Evolutionary conservation across 495 filamentous ascomycete genomes (phyloP), one percentile per base, ranked within the genome.

Genomic region (Xylaria castorea): DNA sequence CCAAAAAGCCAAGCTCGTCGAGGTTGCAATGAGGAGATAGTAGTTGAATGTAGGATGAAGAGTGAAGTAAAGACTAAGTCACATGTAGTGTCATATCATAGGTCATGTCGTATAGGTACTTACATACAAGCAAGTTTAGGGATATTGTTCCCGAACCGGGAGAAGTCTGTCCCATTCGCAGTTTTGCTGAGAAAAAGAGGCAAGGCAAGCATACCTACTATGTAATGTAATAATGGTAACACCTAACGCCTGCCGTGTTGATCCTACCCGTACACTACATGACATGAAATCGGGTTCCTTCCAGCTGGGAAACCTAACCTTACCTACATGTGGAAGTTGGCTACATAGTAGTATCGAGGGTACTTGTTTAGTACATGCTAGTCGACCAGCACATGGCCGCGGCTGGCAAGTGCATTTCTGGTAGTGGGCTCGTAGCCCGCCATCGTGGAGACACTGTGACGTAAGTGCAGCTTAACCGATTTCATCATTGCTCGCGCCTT

Each of bases 401-500:
- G 36, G 61, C 34, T 27, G 61, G 36, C 61, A 63, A 27, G 38
- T 30, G 61, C 61, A 42, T 12, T 42, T 5, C 61, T 63, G 36
- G 61, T 63, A 38, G 44, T 25, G 18, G 46, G 34, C 58, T 61
- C 8, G 58, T 61, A 38, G 12, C 32, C 32, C 3, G 61, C 25
- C 66, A 40, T 70, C 68, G 57, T 63, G 11, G 57, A 51, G 18
- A 51, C 57, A 16, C 42, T 7, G 68, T 71, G 68, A 71, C 68
- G 68, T 71, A 60, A 60, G 44, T 44, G n/a, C 36, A 55, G 68
- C 44, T 71, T 63, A 34, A 60, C 58, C 25, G 11, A 61, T 70
- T 62, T 70, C 68, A 70, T 70, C 68, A 70, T 70, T 62, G 36
- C 32, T 55, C 32, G 48, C 32, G 32, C 64, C 64, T 5, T 12